A percentile compares a stretch with the other conserved stretches of the same genome.
These are phyloP conservation scores for Fusarium sp. DNA, from an alignment of 2,329 filamentous ascomycete species.

Conservation along the genomic window DNA sequence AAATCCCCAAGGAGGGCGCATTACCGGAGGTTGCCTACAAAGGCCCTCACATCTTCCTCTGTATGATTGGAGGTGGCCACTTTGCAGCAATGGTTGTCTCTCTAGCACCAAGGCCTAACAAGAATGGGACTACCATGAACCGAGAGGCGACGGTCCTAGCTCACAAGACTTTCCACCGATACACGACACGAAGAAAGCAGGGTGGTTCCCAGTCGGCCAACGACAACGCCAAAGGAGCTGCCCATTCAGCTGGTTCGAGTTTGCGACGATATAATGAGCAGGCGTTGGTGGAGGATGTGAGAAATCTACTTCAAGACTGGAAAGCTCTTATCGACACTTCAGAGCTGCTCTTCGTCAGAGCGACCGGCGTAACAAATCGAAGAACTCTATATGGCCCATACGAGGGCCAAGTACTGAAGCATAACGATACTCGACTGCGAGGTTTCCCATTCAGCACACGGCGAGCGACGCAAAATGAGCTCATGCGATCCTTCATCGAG, in stretches of 20 bases:
- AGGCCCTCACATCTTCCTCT: slow-evolving; percentile 90
- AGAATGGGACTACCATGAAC: slow-evolving; percentile 76
- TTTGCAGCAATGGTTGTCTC: slow-evolving; percentile 98
- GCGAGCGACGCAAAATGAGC: slow-evolving; percentile 90
- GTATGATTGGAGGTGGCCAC: slow-evolving; percentile 98
- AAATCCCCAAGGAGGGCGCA: slow-evolving; percentile 68
- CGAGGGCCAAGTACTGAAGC: slow-evolving; percentile 83
- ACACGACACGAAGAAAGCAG: slow-evolving; percentile 95
- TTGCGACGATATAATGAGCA: slow-evolving; percentile 94
- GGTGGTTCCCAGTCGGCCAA: slow-evolving; percentile 95
- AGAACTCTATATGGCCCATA: slow-evolving; percentile 91
- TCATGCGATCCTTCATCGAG: slow-evolving; percentile 95
- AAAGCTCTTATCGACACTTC: slow-evolving; percentile 84
- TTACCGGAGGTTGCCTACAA: slow-evolving; percentile 68
- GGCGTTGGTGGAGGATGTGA: slow-evolving; percentile 88
- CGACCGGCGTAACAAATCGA: slow-evolving; percentile 87
- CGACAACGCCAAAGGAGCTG: slow-evolving; percentile 91
- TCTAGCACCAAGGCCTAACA: slow-evolving; percentile 81
- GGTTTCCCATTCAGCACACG: slow-evolving; percentile 95
- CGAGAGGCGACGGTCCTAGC: slow-evolving; percentile 88
- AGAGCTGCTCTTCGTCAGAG: slow-evolving; percentile 88
- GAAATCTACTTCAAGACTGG: slow-evolving; percentile 85
- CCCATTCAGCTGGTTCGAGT: slow-evolving; percentile 91
- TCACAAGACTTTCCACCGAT: slow-evolving; percentile 97
- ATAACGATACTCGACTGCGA: slow-evolving; percentile 82